Evolutionary conservation across 495 filamentous ascomycete genomes (phyloP).

Genomic region (Penicillium canescens): DNA sequence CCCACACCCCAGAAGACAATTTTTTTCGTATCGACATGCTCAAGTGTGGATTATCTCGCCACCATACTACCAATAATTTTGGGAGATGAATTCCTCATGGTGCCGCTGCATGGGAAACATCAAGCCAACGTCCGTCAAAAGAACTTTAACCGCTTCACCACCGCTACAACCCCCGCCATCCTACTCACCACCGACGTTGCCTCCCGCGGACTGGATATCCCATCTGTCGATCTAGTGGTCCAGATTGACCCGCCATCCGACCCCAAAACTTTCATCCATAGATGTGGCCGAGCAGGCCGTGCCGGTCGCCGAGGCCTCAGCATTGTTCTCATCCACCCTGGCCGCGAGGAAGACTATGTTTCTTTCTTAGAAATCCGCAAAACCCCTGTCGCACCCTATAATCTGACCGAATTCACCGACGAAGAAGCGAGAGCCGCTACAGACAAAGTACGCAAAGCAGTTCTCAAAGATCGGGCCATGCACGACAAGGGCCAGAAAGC

Average conservation of each 20-base stretch:
- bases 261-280: slow-evolving; percentile 92
- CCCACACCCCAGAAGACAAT: slow-evolving; percentile 81
- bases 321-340: slow-evolving; percentile 78
- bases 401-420: slow-evolving; percentile 50
- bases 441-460: slow-evolving; percentile 57
- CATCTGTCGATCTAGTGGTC: slow-evolving; percentile 89
- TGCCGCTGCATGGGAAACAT: slow-evolving; percentile 90
- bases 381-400: slow-evolving; percentile 73
- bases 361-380: slow-evolving; percentile 84
- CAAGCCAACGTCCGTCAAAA: slow-evolving; percentile 73
- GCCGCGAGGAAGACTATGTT: slow-evolving; percentile 85
- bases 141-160: slow-evolving; percentile 79
- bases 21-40: slow-evolving; percentile 90
- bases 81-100: slow-evolving; percentile 58
- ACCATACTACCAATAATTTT: slow-evolving; percentile 69
- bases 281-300: slow-evolving; percentile 88
- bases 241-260: slow-evolving; percentile 91
- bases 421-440: slow-evolving; percentile 55
- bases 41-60: slow-evolving; percentile 90
- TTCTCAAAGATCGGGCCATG: slow-evolving; percentile 72
- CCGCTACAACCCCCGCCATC: slow-evolving; percentile 63
- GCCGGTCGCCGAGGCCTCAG: slow-evolving; percentile 85
- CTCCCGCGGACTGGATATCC: slow-evolving; percentile 89
- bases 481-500: slow-evolving; percentile 86
- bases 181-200: slow-evolving; percentile 87